A percentile compares a stretch with the other conserved stretches of the same genome.
phyloP scores from a whole-genome alignment of 176 grass and related monocot genomes.

The Phoenix dactylifera region DNA sequence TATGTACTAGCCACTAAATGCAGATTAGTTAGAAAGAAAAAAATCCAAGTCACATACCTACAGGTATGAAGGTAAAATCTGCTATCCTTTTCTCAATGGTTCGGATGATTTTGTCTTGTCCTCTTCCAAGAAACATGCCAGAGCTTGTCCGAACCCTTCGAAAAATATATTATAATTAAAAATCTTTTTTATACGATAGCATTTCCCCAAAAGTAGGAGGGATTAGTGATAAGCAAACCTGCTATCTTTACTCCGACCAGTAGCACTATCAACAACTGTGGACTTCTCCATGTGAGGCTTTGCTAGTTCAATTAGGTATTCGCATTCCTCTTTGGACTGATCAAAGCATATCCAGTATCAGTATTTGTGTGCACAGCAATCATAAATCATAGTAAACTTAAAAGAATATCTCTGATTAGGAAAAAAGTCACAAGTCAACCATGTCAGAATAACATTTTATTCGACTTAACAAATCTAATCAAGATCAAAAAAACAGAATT shows the following conservation, averaged over 20 bases:
- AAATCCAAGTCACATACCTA: conserved; percentile 36
- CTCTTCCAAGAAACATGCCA: conserved; percentile 94
- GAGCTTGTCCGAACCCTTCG: conserved; percentile 88
- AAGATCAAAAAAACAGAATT: too few species aligned
- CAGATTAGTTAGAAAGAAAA: background rate
- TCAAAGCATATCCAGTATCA: conserved; percentile 16
- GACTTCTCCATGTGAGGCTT: conserved; percentile 88
- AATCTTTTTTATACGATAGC: conserved; percentile 4
- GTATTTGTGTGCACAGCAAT: background rate
- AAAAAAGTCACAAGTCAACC: too few species aligned
- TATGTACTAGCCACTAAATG: too few species aligned
- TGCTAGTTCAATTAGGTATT: conserved; percentile 74
- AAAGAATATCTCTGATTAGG: background rate
- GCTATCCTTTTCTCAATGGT: conserved; percentile 93
- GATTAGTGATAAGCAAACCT: conserved; percentile 39
- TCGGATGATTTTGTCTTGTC: conserved; percentile 59
- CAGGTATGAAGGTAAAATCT: conserved; percentile 92
- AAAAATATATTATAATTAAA: background rate
- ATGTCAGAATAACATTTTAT: background rate
- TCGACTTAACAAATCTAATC: too few species aligned
- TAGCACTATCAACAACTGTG: conserved; percentile 77
- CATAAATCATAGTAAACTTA: background rate
- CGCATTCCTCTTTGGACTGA: conserved; percentile 95
- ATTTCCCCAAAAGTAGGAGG: conserved; percentile 9
- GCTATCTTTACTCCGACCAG: conserved; percentile 84